Base-by-base conservation (phyloP, 2,329 filamentous ascomycete genomes). In the Alternaria sp. region DNA sequence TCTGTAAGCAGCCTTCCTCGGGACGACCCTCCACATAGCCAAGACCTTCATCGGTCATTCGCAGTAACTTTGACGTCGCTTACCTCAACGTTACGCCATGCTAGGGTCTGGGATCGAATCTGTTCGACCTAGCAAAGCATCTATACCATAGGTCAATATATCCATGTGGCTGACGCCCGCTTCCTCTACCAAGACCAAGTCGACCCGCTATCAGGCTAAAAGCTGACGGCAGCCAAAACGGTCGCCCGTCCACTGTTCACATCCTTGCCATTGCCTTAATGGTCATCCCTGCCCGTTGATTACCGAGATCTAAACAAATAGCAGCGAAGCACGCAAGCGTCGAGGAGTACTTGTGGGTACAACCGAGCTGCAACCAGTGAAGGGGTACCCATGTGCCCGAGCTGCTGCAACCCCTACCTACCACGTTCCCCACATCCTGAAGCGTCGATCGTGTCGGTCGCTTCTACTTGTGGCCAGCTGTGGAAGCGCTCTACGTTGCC, bases 341-440 rank as follows among this genome's bases (percentile, higher is more conserved):
- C 57, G 46, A 67, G 49, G 32, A 53, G 63, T 76, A 75, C 75
- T 66, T 73, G 44, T 59, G 67, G 71, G 69, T 74, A 77, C 73
- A 73, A 63, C 65, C 61, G 59, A 59, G 46, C 52, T 61, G 53
- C 53, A 55, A 53, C 55, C 59, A 30, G 45, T 50, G 62, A 60
- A 63, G 70, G 59, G 62, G 64, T 50, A 67, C 62, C 69, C 72
- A 67, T 70, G 69, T 55, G 62, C 60, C 53, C 63, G 57, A 62
- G 52, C 61, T 26, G 53, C 23, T 25, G 21, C 23, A 56, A 64
- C 61, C 65, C 68, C 65, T 67, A 66, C 62, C 63, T 61, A 67
- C 63, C 64, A 67, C 63, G 66, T 76, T 74, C 73, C 69, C 74
- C 74, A 76, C 72, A 75, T 72, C 64, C 69, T 55, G 68, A 68